phyloP scores from a whole-genome alignment of 1,284 basidiomycete species.

The Singerocomus rubriflavus region DNA sequence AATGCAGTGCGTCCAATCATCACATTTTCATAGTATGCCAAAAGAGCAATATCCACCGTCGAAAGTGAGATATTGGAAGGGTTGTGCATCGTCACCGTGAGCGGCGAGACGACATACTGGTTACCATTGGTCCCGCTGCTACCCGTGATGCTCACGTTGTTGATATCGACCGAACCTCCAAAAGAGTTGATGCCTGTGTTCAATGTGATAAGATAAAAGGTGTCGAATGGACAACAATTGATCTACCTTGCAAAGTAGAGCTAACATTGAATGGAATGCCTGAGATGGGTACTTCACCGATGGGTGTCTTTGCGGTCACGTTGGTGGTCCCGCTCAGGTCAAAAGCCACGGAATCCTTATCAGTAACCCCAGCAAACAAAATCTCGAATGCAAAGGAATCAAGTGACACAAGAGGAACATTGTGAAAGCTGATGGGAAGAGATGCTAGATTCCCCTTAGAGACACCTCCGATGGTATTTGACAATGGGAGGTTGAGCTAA shows the following conservation, averaged over 20 bases:
- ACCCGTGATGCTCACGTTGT: slow-evolving; percentile 55
- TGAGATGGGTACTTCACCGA: slow-evolving; percentile 66
- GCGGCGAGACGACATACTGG: slow-evolving; percentile 52
- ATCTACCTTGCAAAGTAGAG: slow-evolving; percentile 50
- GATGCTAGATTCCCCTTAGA: slow-evolving; percentile 66
- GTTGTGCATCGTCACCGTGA: slow-evolving; percentile 56
- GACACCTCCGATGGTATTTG: slow-evolving; percentile 54
- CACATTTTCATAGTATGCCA: slow-evolving; percentile 56
- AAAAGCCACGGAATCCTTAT: slow-evolving; percentile 45
- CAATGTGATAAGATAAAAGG: background rate
- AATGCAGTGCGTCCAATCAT: slow-evolving; percentile 58
- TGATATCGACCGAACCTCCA: slow-evolving; percentile 46
- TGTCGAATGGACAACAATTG: background rate
- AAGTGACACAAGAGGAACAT: slow-evolving; percentile 55
- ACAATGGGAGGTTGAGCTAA: slow-evolving; percentile 54
- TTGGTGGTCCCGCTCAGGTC: slow-evolving; percentile 57
- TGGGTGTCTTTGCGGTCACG: slow-evolving; percentile 60
- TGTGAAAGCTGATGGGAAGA: slow-evolving; percentile 54
- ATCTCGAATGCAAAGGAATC: slow-evolving; percentile 54
- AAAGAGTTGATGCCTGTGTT: slow-evolving; percentile 51
- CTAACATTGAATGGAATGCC: slow-evolving; percentile 63
- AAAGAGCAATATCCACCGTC: slow-evolving; percentile 57
- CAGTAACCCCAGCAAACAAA: slow-evolving; percentile 60
- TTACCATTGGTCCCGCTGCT: slow-evolving; percentile 57
- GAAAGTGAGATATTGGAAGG: slow-evolving; percentile 67